Conservation (phyloP, 2,329 filamentous ascomycete species). For the Aspergillus sp. region DNA sequence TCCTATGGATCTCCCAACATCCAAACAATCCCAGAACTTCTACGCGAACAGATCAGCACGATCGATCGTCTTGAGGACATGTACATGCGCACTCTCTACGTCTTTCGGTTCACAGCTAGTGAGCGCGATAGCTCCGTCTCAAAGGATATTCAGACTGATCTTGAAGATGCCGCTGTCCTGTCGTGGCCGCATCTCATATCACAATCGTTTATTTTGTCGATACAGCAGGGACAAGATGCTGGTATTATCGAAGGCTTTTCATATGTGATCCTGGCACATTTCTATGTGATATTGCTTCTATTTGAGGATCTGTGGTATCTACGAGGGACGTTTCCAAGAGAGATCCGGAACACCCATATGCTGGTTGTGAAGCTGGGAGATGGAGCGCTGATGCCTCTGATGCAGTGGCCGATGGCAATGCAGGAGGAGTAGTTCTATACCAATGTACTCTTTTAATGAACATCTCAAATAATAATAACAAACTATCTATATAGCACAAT, state of each 20-base stretch:
- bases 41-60: not conserved
- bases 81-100: conserved; percentile 20
- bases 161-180: conserved; percentile 22
- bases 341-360: conserved; percentile 9
- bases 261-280: conserved; percentile 21
- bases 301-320: conserved; percentile 14
- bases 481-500: too few species aligned
- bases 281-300: conserved; percentile 16
- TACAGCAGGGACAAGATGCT: conserved; percentile 1
- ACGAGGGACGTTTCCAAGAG: not conserved
- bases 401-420: conserved; percentile 13
- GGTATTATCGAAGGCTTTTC: conserved; percentile 2
- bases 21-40: not conserved
- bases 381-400: not conserved
- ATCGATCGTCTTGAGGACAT: conserved; percentile 4
- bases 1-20: not conserved
- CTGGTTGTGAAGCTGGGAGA: not conserved
- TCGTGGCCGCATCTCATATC: conserved; percentile 22
- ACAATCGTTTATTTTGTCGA: conserved; percentile 13
- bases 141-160: conserved; percentile 18
- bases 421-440: too few species aligned
- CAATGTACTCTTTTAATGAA: too few species aligned
- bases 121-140: conserved; percentile 1
- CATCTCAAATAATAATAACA: too few species aligned
- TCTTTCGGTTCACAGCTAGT: conserved; percentile 14